Conservation (phyloP, 768 basidiomycete species). For the Tylopilus vinaceipallidus region DNA sequence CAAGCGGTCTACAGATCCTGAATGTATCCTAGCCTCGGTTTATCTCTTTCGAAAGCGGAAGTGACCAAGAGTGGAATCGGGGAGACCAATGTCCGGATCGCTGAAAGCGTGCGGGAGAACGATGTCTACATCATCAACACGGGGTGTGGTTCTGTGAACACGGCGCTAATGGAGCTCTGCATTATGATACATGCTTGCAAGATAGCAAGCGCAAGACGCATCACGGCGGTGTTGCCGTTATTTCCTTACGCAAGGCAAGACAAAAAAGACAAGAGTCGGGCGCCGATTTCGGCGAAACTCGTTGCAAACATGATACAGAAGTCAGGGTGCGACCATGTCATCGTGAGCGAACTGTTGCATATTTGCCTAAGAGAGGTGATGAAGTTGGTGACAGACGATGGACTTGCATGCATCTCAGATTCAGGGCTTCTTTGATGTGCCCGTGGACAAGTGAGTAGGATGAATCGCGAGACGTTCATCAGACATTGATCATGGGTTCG, state of each 20-base stretch:
- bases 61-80: conserved; percentile 87
- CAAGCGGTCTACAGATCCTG: conserved; percentile 20
- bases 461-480: background rate
- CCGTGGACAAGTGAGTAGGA: conserved; percentile 92
- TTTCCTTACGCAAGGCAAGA: conserved; percentile 98
- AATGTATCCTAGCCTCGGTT: conserved; percentile 66
- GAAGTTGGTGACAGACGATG: conserved; percentile 69
- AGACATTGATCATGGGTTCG: conserved; percentile 14
- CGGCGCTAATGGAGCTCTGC: conserved; percentile 94
- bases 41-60: conserved; percentile 84
- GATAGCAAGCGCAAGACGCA: conserved; percentile 96
- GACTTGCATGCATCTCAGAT: conserved; percentile 99
- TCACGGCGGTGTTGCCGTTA: conserved; percentile 96
- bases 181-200: conserved; percentile 99
- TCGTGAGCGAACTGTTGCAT: conserved; percentile 53
- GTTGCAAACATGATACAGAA: conserved; percentile 97
- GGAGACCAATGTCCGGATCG: conserved; percentile 88
- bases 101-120: conserved; percentile 94
- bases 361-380: background rate
- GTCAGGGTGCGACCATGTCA: conserved; percentile 94
- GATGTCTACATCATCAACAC: conserved; percentile 99
- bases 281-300: conserved; percentile 96
- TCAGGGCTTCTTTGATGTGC: conserved; percentile 99
- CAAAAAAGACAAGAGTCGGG: conserved; percentile 98
- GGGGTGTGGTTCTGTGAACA: conserved; percentile 83